These are phyloP conservation scores for Thymus quinquecostatus DNA, from an alignment of 257 asterid genomes.

Conservation along the genomic window DNA sequence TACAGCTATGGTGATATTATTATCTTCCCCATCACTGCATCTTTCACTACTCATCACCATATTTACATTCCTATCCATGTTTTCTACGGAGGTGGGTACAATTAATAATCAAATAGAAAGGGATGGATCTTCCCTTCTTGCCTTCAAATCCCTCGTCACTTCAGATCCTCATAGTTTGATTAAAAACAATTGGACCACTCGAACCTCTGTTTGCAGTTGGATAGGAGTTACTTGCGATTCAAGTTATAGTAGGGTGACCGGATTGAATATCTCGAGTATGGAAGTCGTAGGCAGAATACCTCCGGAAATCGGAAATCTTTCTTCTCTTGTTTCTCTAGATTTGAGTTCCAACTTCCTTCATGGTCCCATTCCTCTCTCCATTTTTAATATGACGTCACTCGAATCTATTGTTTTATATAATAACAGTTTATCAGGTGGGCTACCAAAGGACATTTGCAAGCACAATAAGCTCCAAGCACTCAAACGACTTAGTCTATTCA, in stretches of 20 bases:
- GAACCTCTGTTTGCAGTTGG: constrained; percentile 33
- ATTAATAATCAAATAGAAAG: no score
- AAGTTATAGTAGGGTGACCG: constrained; percentile 24
- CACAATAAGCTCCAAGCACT: background rate
- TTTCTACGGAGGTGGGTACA: no score
- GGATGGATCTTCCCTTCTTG: background rate
- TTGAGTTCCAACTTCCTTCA: background rate
- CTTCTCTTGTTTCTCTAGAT: constrained; percentile 22
- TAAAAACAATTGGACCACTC: background rate
- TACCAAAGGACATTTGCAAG: no score
- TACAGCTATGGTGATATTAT: no score
- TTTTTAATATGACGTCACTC: constrained; percentile 35
- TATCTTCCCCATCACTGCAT: no score
- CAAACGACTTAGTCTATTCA: background rate
- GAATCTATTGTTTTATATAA: no score
- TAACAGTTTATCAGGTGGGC: no score
- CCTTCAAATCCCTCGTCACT: background rate
- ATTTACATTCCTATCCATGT: no score
- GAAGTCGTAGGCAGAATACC: constrained; percentile 34
- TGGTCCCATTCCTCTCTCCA: constrained; percentile 23
- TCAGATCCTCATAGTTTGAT: constrained; percentile 3
- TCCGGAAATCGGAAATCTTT: constrained; percentile 22
- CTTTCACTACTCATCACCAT: no score
- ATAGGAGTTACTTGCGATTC: constrained; percentile 30
- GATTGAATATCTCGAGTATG: constrained; percentile 9